Percentiles rank a stretch among this genome's conserved stretches.
Conservation (phyloP, 164 flowering plant species). For the Sextonia rubra region DNA sequence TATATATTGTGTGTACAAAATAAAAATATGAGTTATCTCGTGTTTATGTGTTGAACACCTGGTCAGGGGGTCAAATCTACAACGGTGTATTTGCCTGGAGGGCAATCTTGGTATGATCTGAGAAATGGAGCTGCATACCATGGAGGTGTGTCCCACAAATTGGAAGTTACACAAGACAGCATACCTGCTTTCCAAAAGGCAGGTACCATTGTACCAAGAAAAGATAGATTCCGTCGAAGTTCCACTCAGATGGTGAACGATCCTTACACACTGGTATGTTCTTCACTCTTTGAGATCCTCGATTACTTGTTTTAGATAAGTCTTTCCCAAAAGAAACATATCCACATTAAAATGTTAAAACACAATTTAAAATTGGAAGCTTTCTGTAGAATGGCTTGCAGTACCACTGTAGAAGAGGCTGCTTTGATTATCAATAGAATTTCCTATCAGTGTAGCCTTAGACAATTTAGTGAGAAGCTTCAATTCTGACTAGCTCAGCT, state of each 20-base stretch:
- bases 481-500: too few relatives aligned
- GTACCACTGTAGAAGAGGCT: too few relatives aligned
- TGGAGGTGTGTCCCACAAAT: conserved; percentile 69
- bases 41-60: neutral
- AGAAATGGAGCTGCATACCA: conserved; percentile 62
- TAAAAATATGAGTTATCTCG: neutral
- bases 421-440: too few relatives aligned
- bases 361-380: too few relatives aligned
- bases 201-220: conserved; percentile 90
- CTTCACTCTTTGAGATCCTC: conserved; percentile 4
- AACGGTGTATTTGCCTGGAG: conserved; percentile 87
- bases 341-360: neutral
- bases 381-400: too few relatives aligned
- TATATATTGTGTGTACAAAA: neutral
- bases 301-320: neutral
- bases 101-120: conserved; percentile 81
- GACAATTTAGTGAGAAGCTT: too few relatives aligned
- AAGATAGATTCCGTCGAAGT: conserved; percentile 87
- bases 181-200: conserved; percentile 89
- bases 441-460: too few relatives aligned
- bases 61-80: conserved; percentile 64
- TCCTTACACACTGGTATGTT: conserved; percentile 95
- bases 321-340: neutral
- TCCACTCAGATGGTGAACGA: conserved; percentile 92
- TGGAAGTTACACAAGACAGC: conserved; percentile 66